Conservation (phyloP, 2,329 filamentous ascomycete species). For the Didymella keratinophila region DNA sequence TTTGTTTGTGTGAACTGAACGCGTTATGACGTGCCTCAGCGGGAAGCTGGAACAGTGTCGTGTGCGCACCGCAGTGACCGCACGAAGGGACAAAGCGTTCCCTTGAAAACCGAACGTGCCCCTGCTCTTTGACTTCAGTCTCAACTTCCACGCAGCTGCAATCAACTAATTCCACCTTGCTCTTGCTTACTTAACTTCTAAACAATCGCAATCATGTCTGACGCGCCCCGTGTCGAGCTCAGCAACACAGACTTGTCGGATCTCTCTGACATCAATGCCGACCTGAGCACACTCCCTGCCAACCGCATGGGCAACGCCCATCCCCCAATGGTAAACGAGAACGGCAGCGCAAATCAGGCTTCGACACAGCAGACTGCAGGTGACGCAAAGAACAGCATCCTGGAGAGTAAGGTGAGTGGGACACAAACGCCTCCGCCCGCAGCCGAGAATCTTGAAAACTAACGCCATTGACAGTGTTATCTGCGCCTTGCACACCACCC, state of each 20-base stretch:
- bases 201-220: constrained; percentile 36
- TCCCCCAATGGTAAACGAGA: constrained; percentile 24
- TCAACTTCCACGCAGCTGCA: constrained; percentile 9
- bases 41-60: constrained; percentile 23
- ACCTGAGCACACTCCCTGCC: constrained; percentile 33
- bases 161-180: constrained; percentile 2
- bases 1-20: constrained; percentile 23
- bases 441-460: constrained; percentile 44
- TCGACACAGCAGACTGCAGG: constrained; percentile 35
- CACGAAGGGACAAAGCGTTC: constrained; percentile 17
- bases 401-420: constrained; percentile 56
- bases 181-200: constrained; percentile 10
- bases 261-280: constrained; percentile 23
- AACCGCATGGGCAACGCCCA: constrained; percentile 21
- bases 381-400: constrained; percentile 49
- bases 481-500: constrained; percentile 45
- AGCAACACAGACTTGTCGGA: constrained; percentile 37
- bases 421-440: constrained; percentile 34
- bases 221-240: constrained; percentile 44
- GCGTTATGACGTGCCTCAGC: constrained; percentile 17
- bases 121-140: constrained; percentile 7
- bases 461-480: constrained; percentile 51
- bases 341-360: constrained; percentile 34
- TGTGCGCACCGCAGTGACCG: constrained; percentile 12
- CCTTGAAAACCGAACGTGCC: constrained; percentile 19